These are phyloP conservation scores for Cystobasidium onofrii DNA, from an alignment of 768 basidiomycete species.

Conservation along the genomic window DNA sequence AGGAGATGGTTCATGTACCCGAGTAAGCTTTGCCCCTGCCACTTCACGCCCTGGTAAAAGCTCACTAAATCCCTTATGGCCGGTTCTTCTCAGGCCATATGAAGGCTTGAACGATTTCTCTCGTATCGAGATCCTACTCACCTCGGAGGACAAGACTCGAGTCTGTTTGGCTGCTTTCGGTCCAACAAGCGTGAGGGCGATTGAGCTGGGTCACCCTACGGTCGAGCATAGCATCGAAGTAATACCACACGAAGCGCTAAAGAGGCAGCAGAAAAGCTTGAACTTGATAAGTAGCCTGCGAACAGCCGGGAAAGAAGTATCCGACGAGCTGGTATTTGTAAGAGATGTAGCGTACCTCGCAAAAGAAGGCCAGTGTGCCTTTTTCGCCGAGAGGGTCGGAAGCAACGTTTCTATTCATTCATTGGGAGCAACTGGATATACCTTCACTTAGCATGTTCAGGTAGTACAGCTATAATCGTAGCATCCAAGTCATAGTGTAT, in stretches of 20 bases:
- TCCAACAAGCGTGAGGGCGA: neutral
- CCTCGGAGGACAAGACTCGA: constrained; percentile 21
- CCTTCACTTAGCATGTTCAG: neutral
- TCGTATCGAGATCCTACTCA: constrained; percentile 35
- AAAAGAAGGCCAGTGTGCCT: neutral
- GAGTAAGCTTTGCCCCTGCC: neutral
- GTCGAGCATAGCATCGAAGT: neutral
- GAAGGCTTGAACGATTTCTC: constrained; percentile 10
- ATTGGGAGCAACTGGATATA: neutral
- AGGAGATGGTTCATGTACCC: neutral
- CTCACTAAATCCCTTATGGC: no score
- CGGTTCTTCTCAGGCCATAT: neutral
- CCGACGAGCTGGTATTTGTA: neutral
- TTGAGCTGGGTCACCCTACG: neutral
- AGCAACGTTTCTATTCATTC: constrained; percentile 6
- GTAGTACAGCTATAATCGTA: no score
- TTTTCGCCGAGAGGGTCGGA: constrained; percentile 32
- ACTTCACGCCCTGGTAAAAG: no score
- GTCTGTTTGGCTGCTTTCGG: constrained; percentile 28
- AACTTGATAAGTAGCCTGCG: constrained; percentile 32
- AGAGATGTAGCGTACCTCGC: constrained; percentile 30
- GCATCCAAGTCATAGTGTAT: no score
- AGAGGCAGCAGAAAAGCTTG: neutral
- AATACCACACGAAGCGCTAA: neutral
- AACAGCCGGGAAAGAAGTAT: neutral